Evolutionary conservation across 148 eudicot genomes (phyloP).

Genomic region (Vaccinium myrtillus): DNA sequence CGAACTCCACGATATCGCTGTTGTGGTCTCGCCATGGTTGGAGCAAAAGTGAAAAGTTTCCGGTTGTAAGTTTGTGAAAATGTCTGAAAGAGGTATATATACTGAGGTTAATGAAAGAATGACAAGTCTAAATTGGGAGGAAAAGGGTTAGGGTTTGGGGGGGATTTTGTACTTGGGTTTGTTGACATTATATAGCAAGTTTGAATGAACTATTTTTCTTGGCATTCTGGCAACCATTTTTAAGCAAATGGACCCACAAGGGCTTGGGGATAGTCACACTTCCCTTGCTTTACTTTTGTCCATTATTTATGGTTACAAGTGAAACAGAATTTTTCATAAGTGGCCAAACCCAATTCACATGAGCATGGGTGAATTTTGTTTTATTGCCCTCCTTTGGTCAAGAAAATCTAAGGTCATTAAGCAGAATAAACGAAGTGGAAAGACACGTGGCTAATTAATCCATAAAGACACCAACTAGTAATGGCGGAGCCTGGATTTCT

Average conservation of each 20-base stretch:
- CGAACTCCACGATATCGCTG: conserved; percentile 59
- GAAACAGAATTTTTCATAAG: conserved; percentile 1
- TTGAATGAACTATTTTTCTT: background rate
- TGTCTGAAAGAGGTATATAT: background rate
- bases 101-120: background rate
- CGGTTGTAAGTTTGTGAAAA: background rate
- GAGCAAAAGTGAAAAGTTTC: background rate
- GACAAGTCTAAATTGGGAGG: background rate
- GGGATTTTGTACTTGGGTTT: conserved; percentile 11
- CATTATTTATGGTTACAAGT: background rate
- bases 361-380: background rate
- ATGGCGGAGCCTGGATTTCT: accelerated
- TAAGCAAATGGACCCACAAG: background rate
- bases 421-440: background rate
- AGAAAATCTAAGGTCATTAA: background rate
- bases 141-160: background rate
- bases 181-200: background rate
- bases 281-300: background rate
- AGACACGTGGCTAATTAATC: too few relatives aligned
- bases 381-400: background rate
- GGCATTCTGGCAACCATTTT: conserved; percentile 11
- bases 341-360: background rate
- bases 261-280: background rate
- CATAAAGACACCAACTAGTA: background rate
- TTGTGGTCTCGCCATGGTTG: conserved; percentile 48